phyloP scores from a whole-genome alignment of 306 rosid species.

The Gastrolobium villosum region DNA sequence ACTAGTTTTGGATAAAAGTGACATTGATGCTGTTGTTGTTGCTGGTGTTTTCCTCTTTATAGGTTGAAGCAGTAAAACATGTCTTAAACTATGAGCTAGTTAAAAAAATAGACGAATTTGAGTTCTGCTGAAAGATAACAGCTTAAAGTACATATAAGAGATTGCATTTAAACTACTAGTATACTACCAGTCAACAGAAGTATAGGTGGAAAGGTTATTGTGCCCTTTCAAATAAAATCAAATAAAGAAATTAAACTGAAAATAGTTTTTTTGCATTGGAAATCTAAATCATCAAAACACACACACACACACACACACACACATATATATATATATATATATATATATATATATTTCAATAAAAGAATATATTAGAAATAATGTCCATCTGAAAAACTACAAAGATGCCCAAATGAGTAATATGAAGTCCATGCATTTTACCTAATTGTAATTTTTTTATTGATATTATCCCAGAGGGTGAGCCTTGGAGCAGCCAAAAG shows the following conservation, averaged over 20 bases:
- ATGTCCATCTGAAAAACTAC: not conserved
- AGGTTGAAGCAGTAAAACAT: not conserved
- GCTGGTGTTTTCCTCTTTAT: too few relatives aligned
- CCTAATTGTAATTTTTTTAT: not conserved
- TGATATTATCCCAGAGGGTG: not conserved
- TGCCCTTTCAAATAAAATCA: too few relatives aligned
- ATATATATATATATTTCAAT: not conserved
- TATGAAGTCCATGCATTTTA: constrained; percentile 11
- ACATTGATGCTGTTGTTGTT: too few relatives aligned
- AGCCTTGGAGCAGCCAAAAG: too few relatives aligned
- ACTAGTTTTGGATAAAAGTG: too few relatives aligned
- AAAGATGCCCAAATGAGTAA: not conserved
- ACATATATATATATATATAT: too few relatives aligned
- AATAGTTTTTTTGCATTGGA: not conserved
- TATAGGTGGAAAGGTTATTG: not conserved
- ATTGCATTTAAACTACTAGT: not conserved
- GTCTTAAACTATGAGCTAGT: not conserved
- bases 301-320: too few relatives aligned
- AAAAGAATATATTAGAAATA: not conserved
- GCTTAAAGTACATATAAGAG: not conserved
- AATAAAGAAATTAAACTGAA: too few relatives aligned
- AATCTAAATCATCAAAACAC: not conserved
- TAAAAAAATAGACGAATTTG: not conserved
- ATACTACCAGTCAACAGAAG: too few relatives aligned
- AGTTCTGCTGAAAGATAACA: constrained; percentile 5